Evolutionary conservation across 2,329 filamentous ascomycete genomes (phyloP), one percentile per base, ranked within the genome.

Genomic region (Fusarium aywerte): DNA sequence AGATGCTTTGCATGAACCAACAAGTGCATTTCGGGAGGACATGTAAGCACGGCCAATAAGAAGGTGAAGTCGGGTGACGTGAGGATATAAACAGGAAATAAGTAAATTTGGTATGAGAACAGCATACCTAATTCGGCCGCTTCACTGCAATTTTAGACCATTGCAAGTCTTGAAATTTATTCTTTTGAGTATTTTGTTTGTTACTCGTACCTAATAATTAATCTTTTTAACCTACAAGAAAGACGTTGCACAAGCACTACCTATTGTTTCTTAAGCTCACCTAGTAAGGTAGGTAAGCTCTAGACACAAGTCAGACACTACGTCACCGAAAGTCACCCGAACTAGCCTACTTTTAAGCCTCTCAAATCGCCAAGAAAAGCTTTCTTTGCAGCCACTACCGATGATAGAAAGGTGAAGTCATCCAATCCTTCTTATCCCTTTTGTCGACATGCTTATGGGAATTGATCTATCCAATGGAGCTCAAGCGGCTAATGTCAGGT

Each of bases 71-170:
- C 5, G 39, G 4, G 8, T 18, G 1, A 4, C 7, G 6, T 1
- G 21, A 25, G 39, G 39, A 16, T 27, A 43, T 27, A 43, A 43
- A 13, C 23, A 27, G 10, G 16, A 2, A 12, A 9, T 18, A 13
- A 5, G 7, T 13, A 10, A 12, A 20, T 20, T n/a, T 42, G 12
- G 16, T 25, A n/a, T n/a, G n/a, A n/a, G n/a, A n/a, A n/a, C n/a
- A n/a, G n/a, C n/a, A n/a, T n/a, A n/a, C n/a, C n/a, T n/a, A n/a
- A n/a, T n/a, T n/a, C n/a, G n/a, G n/a, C n/a, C n/a, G n/a, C n/a
- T 50, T 52, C 27, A 52, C 36, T 58, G 52, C 55, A 47, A 13
- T 20, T 58, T 58, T 57, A 39, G 6, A 4, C 38, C 32, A n/a
- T 3, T 7, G 5, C 20, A 27, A 27, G 3, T 12, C 12, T 33